A percentile compares a stretch with the other conserved stretches of the same genome.
These are phyloP conservation scores for Lactarius hengduanensis DNA, from an alignment of 768 basidiomycete genomes.

Conservation along the genomic window DNA sequence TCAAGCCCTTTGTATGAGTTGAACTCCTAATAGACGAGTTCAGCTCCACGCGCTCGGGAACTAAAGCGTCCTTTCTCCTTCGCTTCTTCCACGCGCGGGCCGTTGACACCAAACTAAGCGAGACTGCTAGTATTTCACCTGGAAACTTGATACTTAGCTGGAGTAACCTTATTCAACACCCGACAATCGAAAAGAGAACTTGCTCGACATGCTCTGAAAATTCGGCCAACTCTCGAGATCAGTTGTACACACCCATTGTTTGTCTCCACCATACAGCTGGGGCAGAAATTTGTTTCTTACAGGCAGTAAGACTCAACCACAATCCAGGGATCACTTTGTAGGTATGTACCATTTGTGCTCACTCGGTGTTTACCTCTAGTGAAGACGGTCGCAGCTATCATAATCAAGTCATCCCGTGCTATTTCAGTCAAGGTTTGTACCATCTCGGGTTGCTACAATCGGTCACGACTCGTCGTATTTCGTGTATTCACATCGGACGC, in stretches of 20 bases:
- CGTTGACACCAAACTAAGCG: background rate
- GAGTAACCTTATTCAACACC: background rate
- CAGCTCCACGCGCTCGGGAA: too few species aligned
- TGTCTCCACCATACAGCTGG: too few species aligned
- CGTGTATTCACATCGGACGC: background rate
- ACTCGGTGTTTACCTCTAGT: background rate
- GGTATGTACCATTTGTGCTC: background rate
- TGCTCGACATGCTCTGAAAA: background rate
- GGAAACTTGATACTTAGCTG: background rate
- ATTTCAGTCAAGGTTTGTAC: background rate
- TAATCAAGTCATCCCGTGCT: background rate
- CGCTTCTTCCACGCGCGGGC: background rate
- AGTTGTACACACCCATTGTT: too few species aligned
- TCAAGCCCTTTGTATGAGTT: background rate
- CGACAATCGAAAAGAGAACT: background rate
- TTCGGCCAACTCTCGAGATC: background rate
- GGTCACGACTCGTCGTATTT: background rate
- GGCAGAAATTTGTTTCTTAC: too few species aligned
- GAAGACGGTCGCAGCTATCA: background rate
- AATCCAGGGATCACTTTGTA: background rate
- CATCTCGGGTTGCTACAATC: background rate
- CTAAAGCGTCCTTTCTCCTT: background rate
- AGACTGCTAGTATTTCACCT: background rate
- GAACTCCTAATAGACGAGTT: background rate
- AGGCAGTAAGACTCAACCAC: too few species aligned